phyloP scores from a whole-genome alignment of 2,329 filamentous ascomycete genomes.

The Lasiodiplodia gonubiensis region DNA sequence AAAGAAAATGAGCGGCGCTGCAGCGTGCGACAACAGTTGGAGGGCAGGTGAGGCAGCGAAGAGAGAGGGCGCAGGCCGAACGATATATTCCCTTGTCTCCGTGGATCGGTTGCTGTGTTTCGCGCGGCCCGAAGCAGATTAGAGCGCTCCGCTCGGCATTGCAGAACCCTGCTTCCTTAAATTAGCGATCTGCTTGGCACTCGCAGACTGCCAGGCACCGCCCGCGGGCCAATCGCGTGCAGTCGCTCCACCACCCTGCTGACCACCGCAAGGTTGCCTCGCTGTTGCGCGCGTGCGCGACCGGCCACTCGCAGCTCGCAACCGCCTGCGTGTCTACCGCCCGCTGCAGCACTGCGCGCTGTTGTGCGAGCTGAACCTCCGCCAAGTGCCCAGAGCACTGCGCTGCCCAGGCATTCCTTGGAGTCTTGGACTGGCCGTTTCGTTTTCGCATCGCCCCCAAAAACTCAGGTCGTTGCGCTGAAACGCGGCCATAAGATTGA shows the following conservation, averaged over 20 bases:
- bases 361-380: slow-evolving; percentile 16
- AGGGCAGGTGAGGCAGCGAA: slow-evolving; percentile 15
- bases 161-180: slow-evolving; percentile 14
- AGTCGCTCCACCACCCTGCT: slow-evolving; percentile 7
- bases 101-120: slow-evolving; percentile 16
- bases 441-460: slow-evolving; percentile 1
- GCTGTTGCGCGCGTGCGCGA: slow-evolving; percentile 17
- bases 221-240: not conserved
- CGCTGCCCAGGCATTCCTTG: slow-evolving; percentile 10
- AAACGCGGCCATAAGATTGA: slow-evolving; percentile 19
- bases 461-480: slow-evolving; percentile 2
- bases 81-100: slow-evolving; percentile 23
- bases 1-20: slow-evolving; percentile 7
- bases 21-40: slow-evolving; percentile 1
- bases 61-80: not conserved
- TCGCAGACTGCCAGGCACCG: slow-evolving; percentile 9
- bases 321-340: not conserved
- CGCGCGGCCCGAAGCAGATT: slow-evolving; percentile 13
- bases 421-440: slow-evolving; percentile 10
- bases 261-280: slow-evolving; percentile 17
- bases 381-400: slow-evolving; percentile 19
- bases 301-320: slow-evolving; percentile 20
- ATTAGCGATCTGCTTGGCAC: slow-evolving; percentile 23
- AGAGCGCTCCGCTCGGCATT: slow-evolving; percentile 16
- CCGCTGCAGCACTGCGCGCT: slow-evolving; percentile 6